Evolutionary conservation across 2,329 filamentous ascomycete species (phyloP).

Genomic region (Exserohilum rostratum): DNA sequence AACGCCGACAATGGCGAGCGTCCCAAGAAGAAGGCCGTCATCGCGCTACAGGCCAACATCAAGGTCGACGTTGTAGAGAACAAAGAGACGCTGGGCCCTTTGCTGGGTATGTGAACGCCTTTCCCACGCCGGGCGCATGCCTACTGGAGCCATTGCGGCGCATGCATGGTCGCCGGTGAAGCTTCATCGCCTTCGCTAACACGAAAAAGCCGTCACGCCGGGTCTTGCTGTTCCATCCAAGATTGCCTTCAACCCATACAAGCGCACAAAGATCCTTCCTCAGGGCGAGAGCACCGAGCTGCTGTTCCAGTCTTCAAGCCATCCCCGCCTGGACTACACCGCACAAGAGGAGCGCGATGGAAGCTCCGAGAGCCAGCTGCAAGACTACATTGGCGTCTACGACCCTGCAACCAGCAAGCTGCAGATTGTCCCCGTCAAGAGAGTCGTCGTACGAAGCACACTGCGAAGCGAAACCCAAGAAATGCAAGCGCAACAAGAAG

Average conservation of each 20-base stretch:
- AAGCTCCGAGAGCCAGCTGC: constrained; percentile 56
- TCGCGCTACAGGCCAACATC: constrained; percentile 47
- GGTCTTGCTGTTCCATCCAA: constrained; percentile 50
- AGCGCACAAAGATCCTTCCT: constrained; percentile 40
- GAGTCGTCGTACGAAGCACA: constrained; percentile 61
- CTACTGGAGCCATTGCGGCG: background rate
- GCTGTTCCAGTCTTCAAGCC: constrained; percentile 65
- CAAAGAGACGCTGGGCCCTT: constrained; percentile 55
- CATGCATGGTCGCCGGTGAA: accelerated
- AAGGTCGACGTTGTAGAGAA: constrained; percentile 56
- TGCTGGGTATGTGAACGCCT: constrained; percentile 53
- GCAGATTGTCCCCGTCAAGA: constrained; percentile 59
- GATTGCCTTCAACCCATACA: constrained; percentile 59
- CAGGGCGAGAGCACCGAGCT: constrained; percentile 51
- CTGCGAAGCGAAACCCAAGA: constrained; percentile 54
- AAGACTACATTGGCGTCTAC: constrained; percentile 67
- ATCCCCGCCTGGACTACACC: constrained; percentile 65
- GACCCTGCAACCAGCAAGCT: constrained; percentile 61
- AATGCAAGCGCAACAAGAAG: constrained; percentile 41
- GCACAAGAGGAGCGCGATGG: constrained; percentile 58
- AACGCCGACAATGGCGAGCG: constrained; percentile 35
- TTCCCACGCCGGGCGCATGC: constrained; percentile 1
- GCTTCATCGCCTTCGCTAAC: background rate
- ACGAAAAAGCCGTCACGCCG: constrained; percentile 48
- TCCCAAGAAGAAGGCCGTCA: constrained; percentile 54